Base-by-base conservation (phyloP, 1,139 yeast species). In the Pneumocystis murina region DNA sequence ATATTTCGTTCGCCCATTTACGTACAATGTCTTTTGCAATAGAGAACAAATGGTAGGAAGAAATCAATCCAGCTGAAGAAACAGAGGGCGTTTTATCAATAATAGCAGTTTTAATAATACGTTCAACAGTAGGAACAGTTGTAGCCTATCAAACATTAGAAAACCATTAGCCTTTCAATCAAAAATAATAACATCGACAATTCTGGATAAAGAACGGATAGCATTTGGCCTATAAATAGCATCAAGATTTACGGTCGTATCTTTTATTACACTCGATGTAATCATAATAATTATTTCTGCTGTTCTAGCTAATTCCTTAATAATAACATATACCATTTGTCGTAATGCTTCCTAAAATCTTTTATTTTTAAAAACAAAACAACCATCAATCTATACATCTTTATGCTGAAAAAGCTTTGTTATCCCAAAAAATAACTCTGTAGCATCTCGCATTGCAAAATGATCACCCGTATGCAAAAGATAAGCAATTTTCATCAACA, bases 271-370 rank as follows among this genome's bases (percentile, higher is more conserved):
- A 28, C 96, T 88, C 7, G 97, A 88, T 40, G 98, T 92, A 41
- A 92, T 97, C 97, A 92, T 94, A 75, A 92, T 82, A 64, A 89
- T 89, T 76, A 92, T 97, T 70, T 89, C 90, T 20, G 97, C 89
- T 65, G 87, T 82, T 20, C 85, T 77, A 59, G 92, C 82, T 68
- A 92, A 81, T 74, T 91, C 97, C 77, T 92, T 92, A 74, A 91
- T 90, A 24, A 97, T 91, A 74, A 92, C 79, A 73, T 92, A 92
- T 40, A 91, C 96, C 79, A 88, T 82, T 76, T 92, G 99, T 75
- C 98, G 85, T 73, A 92, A 82, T 1, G 96, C 82, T 54, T 87
- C 85, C 64, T 63, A 28, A 10, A 2, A 58, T 38, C 28, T 2
- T 24, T 7, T 39, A 58, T 28, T 24, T n/a, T 10, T 3, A 10